These are phyloP conservation scores for Austroboletus olivaceoglutinosus DNA, from an alignment of 1,284 basidiomycete genomes.

Conservation along the genomic window DNA sequence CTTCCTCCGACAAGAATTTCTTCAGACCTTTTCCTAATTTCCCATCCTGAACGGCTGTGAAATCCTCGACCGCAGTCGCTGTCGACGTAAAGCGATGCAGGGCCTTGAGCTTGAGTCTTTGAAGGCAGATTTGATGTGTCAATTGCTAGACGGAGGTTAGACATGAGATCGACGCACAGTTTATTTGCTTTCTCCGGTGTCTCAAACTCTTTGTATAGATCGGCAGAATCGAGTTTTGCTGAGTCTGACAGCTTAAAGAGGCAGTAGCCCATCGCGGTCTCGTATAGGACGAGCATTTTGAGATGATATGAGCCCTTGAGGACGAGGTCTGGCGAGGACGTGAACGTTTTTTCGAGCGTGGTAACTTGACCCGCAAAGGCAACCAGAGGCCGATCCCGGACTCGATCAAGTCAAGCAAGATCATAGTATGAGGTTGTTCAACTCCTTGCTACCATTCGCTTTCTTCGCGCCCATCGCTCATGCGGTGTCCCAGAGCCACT, in stretches of 20 bases:
- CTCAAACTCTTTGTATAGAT: constrained; percentile 92
- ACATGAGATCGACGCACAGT: constrained; percentile 58
- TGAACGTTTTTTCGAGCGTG: constrained; percentile 35
- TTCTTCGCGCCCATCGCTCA: constrained; percentile 4
- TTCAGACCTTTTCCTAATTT: constrained; percentile 92
- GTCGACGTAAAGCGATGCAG: constrained; percentile 97
- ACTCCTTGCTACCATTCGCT: constrained; percentile 6
- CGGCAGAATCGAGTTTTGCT: constrained; percentile 82
- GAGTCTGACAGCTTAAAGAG: constrained; percentile 95
- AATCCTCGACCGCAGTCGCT: constrained; percentile 97
- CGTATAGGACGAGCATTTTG: constrained; percentile 81
- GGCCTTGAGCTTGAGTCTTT: constrained; percentile 89
- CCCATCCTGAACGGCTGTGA: constrained; percentile 89
- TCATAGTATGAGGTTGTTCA: constrained; percentile 4
- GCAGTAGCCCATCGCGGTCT: constrained; percentile 91
- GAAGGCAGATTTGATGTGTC: background rate
- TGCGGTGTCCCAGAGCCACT: constrained; percentile 9
- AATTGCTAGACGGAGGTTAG: constrained; percentile 3
- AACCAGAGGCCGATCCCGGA: background rate
- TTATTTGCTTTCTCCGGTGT: constrained; percentile 89
- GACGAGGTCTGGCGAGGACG: constrained; percentile 1
- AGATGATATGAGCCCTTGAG: constrained; percentile 4
- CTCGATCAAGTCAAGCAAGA: background rate
- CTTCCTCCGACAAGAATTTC: constrained; percentile 89
- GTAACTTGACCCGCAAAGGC: constrained; percentile 29